Percentiles rank a stretch among this genome's conserved stretches.
phyloP scores from a whole-genome alignment of 2,329 filamentous ascomycete species.

The Stenocarpella maydis region DNA sequence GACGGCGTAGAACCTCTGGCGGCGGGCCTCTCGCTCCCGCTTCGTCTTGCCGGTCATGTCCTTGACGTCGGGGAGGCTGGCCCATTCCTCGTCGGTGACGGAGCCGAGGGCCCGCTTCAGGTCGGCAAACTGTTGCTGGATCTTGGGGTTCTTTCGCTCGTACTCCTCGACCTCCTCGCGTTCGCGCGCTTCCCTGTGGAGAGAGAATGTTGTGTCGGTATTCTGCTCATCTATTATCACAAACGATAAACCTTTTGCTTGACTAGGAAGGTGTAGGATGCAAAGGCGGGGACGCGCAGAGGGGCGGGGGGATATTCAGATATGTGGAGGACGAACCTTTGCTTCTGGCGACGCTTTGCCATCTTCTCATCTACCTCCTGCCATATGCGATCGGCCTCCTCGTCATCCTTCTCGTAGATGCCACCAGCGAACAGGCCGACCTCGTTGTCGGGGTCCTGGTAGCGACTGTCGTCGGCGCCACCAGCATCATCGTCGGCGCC shows the following conservation, averaged over 20 bases:
- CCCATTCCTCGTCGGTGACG: conserved; percentile 96
- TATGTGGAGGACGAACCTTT: conserved; percentile 74
- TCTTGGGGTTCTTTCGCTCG: conserved; percentile 97
- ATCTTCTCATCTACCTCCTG: conserved; percentile 96
- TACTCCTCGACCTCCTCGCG: conserved; percentile 91
- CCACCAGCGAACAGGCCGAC: conserved; percentile 94
- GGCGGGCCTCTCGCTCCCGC: conserved; percentile 81
- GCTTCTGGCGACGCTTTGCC: conserved; percentile 84
- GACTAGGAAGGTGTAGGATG: conserved; percentile 37
- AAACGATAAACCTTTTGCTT: conserved; percentile 71
- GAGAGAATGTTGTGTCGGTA: conserved; percentile 73
- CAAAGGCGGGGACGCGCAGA: not conserved
- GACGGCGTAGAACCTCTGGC: conserved; percentile 92
- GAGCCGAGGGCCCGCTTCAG: conserved; percentile 88
- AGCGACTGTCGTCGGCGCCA: conserved; percentile 68
- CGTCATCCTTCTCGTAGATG: conserved; percentile 96
- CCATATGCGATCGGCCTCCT: conserved; percentile 97
- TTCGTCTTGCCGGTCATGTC: conserved; percentile 96
- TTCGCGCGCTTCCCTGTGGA: conserved; percentile 91
- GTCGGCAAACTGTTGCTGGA: conserved; percentile 96
- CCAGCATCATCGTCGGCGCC: conserved; percentile 71
- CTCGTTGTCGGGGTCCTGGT: conserved; percentile 97
- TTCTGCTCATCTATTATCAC: conserved; percentile 74
- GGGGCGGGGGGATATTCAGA: conserved; percentile 42
- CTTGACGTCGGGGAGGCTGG: conserved; percentile 91